Conservation (phyloP, 163 green algal genomes). For the Scenedesmus sp. region DNA sequence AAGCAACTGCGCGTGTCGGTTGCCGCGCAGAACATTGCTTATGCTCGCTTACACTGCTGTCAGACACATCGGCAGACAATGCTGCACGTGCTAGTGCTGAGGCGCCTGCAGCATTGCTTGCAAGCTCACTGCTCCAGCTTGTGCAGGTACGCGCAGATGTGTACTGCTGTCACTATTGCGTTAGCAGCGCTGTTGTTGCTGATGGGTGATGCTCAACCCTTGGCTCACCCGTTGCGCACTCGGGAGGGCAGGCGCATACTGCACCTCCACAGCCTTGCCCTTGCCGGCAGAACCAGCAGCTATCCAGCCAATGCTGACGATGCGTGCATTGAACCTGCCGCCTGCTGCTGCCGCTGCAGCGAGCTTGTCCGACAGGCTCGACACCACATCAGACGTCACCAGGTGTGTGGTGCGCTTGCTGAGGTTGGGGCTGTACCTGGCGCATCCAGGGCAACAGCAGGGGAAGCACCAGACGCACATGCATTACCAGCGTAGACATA, state of each 20-base stretch:
- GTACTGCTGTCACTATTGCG: neutral
- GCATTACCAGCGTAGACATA: neutral
- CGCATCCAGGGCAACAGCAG: no score
- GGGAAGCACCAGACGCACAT: neutral
- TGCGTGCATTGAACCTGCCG: constrained; percentile 1
- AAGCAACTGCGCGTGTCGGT: neutral
- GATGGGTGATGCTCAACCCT: no score
- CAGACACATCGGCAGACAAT: no score
- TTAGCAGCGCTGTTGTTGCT: neutral
- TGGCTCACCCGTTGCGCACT: neutral
- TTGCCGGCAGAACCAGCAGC: neutral
- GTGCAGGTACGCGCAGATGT: neutral
- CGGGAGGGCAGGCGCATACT: neutral
- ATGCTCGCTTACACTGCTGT: no score
- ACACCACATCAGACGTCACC: neutral
- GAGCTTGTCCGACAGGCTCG: constrained; percentile 21
- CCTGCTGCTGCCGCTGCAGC: constrained; percentile 17
- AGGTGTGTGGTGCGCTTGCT: constrained; percentile 48
- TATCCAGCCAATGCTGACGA: constrained; percentile 22
- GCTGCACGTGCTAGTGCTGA: neutral
- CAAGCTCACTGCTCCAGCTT: neutral
- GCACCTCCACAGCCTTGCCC: neutral
- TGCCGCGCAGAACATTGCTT: no score
- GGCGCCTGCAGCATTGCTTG: neutral
- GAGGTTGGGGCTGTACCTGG: constrained; percentile 42